phyloP scores from a whole-genome alignment of 2,329 filamentous ascomycete genomes.

The Raffaelea arxii region DNA sequence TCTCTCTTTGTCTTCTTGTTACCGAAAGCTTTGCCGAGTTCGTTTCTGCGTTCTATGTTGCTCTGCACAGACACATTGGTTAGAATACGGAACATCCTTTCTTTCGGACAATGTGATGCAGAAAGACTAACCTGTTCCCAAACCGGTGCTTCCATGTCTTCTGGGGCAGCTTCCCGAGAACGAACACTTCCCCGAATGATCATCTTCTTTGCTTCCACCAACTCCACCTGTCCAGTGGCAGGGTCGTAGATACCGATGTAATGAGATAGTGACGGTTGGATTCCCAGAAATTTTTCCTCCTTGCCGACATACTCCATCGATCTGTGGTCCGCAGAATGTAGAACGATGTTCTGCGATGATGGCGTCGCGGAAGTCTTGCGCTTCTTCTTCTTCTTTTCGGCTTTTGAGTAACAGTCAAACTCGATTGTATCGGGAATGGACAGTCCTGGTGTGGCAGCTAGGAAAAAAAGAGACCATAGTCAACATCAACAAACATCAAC shows the following conservation, averaged over 20 bases:
- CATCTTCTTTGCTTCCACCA: slow-evolving; percentile 57
- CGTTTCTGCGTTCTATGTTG: slow-evolving; percentile 52
- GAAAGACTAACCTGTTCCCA: slow-evolving; percentile 24
- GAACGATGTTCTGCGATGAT: slow-evolving; percentile 39
- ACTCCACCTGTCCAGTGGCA: slow-evolving; percentile 45
- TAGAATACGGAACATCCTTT: slow-evolving; percentile 9
- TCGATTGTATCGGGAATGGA: slow-evolving; percentile 23
- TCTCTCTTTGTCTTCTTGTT: slow-evolving; percentile 80
- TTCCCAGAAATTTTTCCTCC: slow-evolving; percentile 34
- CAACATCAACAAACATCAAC: background rate
- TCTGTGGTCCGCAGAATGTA: slow-evolving; percentile 47
- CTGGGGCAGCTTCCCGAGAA: slow-evolving; percentile 40
- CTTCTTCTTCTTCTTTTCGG: slow-evolving; percentile 21
- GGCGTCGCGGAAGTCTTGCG: slow-evolving; percentile 21
- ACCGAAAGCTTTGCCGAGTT: slow-evolving; percentile 69
- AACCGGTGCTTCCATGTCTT: slow-evolving; percentile 28
- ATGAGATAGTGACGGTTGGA: slow-evolving; percentile 43
- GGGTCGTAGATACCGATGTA: slow-evolving; percentile 58
- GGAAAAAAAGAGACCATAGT: background rate
- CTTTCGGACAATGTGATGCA: background rate
- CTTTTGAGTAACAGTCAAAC: slow-evolving; percentile 40
- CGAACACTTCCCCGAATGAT: slow-evolving; percentile 47
- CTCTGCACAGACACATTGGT: slow-evolving; percentile 28
- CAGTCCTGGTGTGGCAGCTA: slow-evolving; percentile 33
- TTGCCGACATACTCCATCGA: slow-evolving; percentile 51